Evolutionary conservation across 2,329 filamentous ascomycete genomes (phyloP).

Genomic region (Verticillium klebahnii): DNA sequence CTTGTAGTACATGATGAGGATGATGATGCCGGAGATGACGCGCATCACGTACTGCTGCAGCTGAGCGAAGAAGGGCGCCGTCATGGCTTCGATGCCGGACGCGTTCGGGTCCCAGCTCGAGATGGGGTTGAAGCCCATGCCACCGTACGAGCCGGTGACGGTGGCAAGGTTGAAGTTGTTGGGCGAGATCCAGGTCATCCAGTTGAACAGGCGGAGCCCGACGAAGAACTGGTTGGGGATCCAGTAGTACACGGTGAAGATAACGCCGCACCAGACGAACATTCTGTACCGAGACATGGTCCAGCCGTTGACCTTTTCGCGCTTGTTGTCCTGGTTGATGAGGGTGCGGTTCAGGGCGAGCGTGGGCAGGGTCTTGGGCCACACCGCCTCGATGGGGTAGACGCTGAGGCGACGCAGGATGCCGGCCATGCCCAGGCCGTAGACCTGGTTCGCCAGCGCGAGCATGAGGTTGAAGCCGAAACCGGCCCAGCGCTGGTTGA

Average conservation of each 20-base stretch:
- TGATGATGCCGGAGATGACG: slow-evolving; percentile 30
- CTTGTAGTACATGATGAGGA: slow-evolving; percentile 35
- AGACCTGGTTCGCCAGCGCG: slow-evolving; percentile 25
- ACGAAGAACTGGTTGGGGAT: slow-evolving; percentile 41
- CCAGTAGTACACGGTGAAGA: slow-evolving; percentile 44
- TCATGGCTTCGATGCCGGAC: slow-evolving; percentile 21
- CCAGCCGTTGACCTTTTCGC: slow-evolving; percentile 36
- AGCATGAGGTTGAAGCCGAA: slow-evolving; percentile 25
- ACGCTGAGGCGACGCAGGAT: slow-evolving; percentile 27
- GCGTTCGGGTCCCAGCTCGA: slow-evolving; percentile 47
- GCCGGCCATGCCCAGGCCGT: slow-evolving; percentile 26
- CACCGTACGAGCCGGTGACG: slow-evolving; percentile 34
- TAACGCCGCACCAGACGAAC: slow-evolving; percentile 31
- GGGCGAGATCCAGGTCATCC: slow-evolving; percentile 47
- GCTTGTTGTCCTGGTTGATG: slow-evolving; percentile 24
- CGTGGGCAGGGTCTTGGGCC: slow-evolving; percentile 26
- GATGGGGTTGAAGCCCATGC: slow-evolving; percentile 43
- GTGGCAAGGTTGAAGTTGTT: slow-evolving; percentile 36
- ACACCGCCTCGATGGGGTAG: slow-evolving; percentile 27
- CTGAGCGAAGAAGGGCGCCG: slow-evolving; percentile 35
- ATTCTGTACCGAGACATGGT: slow-evolving; percentile 37
- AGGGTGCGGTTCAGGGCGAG: slow-evolving; percentile 28
- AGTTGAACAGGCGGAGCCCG: slow-evolving; percentile 38
- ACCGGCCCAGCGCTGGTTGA: slow-evolving; percentile 23
- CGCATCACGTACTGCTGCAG: slow-evolving; percentile 26